A percentile compares a stretch with the other conserved stretches of the same genome.
Evolutionary conservation across 768 basidiomycete genomes (phyloP).

Genomic region (Pulveroboletus sp.): DNA sequence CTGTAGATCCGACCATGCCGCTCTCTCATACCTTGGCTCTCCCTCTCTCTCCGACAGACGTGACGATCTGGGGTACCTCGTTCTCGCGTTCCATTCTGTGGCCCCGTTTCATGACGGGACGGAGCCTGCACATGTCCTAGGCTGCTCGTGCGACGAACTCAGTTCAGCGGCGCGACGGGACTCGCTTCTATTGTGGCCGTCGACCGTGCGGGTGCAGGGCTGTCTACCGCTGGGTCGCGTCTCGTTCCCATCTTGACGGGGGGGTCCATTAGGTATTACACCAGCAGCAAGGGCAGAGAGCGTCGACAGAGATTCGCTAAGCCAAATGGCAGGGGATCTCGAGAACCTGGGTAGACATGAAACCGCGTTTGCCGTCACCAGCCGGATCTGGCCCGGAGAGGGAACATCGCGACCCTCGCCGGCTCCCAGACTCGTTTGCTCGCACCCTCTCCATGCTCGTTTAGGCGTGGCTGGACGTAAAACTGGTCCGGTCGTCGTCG

Average conservation of each 20-base stretch:
- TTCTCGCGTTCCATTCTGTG: constrained; percentile 18
- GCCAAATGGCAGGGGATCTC: background rate
- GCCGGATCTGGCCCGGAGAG: constrained; percentile 5
- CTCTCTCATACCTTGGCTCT: background rate
- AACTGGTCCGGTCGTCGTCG: too few relatives aligned
- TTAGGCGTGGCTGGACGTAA: background rate
- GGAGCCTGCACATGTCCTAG: too few relatives aligned
- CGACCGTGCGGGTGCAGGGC: constrained; percentile 12
- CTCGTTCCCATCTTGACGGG: too few relatives aligned
- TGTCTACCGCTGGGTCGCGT: too few relatives aligned
- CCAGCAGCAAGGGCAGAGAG: too few relatives aligned
- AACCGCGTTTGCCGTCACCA: constrained; percentile 26
- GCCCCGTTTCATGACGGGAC: background rate
- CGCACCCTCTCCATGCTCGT: background rate
- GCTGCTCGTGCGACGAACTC: too few relatives aligned
- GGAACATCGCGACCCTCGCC: too few relatives aligned
- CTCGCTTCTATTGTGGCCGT: constrained; percentile 13
- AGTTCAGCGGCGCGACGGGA: constrained; percentile 14
- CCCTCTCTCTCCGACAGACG: background rate
- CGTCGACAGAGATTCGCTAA: constrained; percentile 21
- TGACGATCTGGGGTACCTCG: constrained; percentile 17
- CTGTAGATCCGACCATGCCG: constrained; percentile 18
- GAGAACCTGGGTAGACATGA: constrained; percentile 20
- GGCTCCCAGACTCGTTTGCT: background rate
- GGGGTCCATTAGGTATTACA: constrained; percentile 15